Evolutionary conservation across 2,329 filamentous ascomycete species (phyloP), one percentile per base, ranked within the genome.

Genomic region (Colletotrichum cereale): DNA sequence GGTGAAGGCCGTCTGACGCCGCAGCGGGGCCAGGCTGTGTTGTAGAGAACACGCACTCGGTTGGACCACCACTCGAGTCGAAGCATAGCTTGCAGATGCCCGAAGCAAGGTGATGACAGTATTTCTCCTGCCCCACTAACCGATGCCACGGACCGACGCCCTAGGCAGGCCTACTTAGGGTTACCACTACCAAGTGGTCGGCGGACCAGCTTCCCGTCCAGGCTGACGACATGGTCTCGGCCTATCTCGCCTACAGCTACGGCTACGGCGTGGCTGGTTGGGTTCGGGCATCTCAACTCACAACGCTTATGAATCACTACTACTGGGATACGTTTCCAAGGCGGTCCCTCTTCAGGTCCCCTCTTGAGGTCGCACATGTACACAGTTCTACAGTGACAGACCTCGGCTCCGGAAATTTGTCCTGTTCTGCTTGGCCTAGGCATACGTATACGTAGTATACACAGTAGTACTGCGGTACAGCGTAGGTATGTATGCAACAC

Each of bases 271-370:
- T 57, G 14, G 48, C 47, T 63, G 36, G 21, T 44, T 55, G 12
- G 16, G 60, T 47, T 60, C 31, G 40, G 50, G 18, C 34, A 47
- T 42, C 50, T 29, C 44, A 11, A 66, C 36, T 21, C 60, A 36
- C 31, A 26, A 56, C 48, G 34, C n/a, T 50, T 56, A 48, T 42
- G 67, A 62, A 60, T 62, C 63, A 56, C 24, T 50, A 21, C 16
- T 56, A 21, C 62, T n/a, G n/a, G n/a, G n/a, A n/a, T n/a, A n/a
- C n/a, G n/a, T n/a, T n/a, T n/a, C n/a, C n/a, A n/a, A n/a, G n/a
- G n/a, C n/a, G n/a, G n/a, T n/a, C n/a, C n/a, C n/a, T n/a, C n/a
- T n/a, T n/a, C n/a, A n/a, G n/a, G n/a, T n/a, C n/a, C n/a, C n/a
- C n/a, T n/a, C n/a, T n/a, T n/a, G n/a, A n/a, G n/a, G n/a, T n/a